Evolutionary conservation across 345 rosid species (phyloP).

Genomic region (Reutealis trisperma): DNA sequence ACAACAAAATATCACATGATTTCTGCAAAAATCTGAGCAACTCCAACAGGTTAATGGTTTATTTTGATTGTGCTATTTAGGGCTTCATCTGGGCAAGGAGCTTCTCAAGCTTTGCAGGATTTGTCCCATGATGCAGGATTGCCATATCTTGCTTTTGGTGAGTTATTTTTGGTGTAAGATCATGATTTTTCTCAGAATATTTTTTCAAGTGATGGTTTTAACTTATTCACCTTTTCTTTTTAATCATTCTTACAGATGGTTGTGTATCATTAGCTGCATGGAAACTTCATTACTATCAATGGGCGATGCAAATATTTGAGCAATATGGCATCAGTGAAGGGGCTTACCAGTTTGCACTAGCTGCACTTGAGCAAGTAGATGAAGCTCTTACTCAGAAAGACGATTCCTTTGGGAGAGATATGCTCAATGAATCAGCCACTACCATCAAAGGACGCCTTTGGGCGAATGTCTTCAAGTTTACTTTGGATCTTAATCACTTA

Average conservation of each 20-base stretch:
- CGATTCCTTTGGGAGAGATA: conserved; percentile 35
- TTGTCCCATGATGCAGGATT: conserved; percentile 71
- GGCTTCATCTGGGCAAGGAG: conserved; percentile 89
- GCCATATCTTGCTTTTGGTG: conserved; percentile 61
- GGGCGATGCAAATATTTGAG: conserved; percentile 98
- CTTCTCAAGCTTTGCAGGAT: conserved; percentile 71
- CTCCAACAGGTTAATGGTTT: conserved; percentile 1
- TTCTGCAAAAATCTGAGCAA: no score
- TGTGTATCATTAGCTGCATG: conserved; percentile 57
- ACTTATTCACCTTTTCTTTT: conserved; percentile 3
- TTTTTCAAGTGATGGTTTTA: conserved; percentile 2
- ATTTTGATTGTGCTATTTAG: conserved; percentile 33
- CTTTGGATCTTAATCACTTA: conserved; percentile 80
- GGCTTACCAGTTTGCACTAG: conserved; percentile 94
- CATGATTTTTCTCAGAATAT: not conserved
- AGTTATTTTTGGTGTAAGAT: conserved; percentile 29
- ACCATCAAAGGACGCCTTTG: conserved; percentile 78
- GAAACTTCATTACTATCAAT: conserved; percentile 96
- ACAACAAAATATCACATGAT: no score
- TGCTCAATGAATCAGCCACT: conserved; percentile 50
- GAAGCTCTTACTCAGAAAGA: conserved; percentile 57
- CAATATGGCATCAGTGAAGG: conserved; percentile 83
- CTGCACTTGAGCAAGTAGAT: conserved; percentile 98
- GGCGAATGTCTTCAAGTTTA: conserved; percentile 93
- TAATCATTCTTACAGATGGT: conserved; percentile 44